A percentile compares a stretch with the other conserved stretches of the same genome.
Evolutionary conservation across 1,139 yeast species (phyloP).

Genomic region (Blastobotrys elegans): DNA sequence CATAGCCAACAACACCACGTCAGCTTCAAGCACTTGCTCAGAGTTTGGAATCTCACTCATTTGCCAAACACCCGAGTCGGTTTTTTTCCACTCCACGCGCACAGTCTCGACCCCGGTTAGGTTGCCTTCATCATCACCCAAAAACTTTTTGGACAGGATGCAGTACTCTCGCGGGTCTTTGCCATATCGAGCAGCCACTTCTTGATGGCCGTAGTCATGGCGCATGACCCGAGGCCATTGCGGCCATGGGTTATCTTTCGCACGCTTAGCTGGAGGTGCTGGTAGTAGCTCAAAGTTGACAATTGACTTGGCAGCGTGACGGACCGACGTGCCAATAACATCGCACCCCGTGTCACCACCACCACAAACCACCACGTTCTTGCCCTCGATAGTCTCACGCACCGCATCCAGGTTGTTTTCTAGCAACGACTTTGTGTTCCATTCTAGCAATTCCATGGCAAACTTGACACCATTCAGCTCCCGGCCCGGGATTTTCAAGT

Average conservation of each 20-base stretch:
- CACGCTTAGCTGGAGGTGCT: constrained; percentile 79
- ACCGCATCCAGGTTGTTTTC: constrained; percentile 77
- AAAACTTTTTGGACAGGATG: constrained; percentile 89
- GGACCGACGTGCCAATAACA: constrained; percentile 94
- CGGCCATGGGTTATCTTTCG: constrained; percentile 99
- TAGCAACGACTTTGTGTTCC: constrained; percentile 85
- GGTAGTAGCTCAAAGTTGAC: constrained; percentile 93
- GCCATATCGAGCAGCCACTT: constrained; percentile 91
- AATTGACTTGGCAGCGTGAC: constrained; percentile 97
- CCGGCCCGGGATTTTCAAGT: constrained; percentile 90
- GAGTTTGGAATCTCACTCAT: constrained; percentile 97
- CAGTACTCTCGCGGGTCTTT: constrained; percentile 97
- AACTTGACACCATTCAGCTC: constrained; percentile 82
- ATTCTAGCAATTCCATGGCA: constrained; percentile 88
- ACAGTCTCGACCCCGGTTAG: constrained; percentile 91
- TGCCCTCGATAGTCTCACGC: constrained; percentile 67
- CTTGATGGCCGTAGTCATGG: constrained; percentile 96
- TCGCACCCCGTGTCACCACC: constrained; percentile 99
- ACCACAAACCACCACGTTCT: constrained; percentile 92
- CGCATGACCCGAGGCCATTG: constrained; percentile 99
- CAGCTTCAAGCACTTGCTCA: constrained; percentile 93
- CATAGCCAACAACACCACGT: constrained; percentile 89
- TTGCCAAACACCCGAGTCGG: constrained; percentile 97
- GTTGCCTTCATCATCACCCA: constrained; percentile 90
- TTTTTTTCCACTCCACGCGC: constrained; percentile 96